Base-by-base conservation (phyloP, 1,284 basidiomycete genomes). In the Cutaneotrichosporon cavernicola region DNA sequence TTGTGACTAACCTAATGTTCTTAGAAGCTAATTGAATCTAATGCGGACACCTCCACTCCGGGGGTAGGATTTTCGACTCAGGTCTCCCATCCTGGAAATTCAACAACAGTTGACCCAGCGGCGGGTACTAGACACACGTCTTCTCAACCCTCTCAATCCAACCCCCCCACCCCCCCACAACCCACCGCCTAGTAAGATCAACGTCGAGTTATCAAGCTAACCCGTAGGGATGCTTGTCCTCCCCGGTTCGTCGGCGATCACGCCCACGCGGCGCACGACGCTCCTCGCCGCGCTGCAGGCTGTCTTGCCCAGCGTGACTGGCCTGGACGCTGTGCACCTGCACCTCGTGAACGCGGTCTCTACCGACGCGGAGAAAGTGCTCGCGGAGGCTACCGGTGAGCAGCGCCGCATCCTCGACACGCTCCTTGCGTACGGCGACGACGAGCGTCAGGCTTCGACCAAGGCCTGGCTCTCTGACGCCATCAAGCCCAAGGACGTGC, bases 391-490 rank as follows among this genome's bases (percentile, higher is more conserved):
- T 0, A 73, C 74, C 8, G 88, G 88, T 1, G 57, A 80, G 0
- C 80, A 85, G 58, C 82, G 87, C 43, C 77, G 78, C 60, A 84
- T 88, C 14, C 84, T 99, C 51, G 84, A 89, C 71, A 85, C 86
- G 55, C 85, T 99, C n/a, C 83, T 99, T 62, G 83, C 86, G 22
- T 98, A 98, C 71, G 96, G 96, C 10, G 91, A 97, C 77, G 84
- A 91, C 73, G 78, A 82, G 60, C 70, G 73, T 40, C 69, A 79
- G 34, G 65, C 68, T 5, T 56, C 61, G 18, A 80, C 79, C 52
- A 76, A 76, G 69, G 47, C 70, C 2, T 80, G 73, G 65, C 50
- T 80, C 30, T 26, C 18, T n/a, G 52, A 65, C 51, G 74, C 72
- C 4, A 31, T 69, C 22, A 72, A 70, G 58, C 56, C 58, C 49